Evolutionary conservation across 345 rosid species (phyloP), one percentile per base, ranked within the genome.

Genomic region (Acer yangbiense): DNA sequence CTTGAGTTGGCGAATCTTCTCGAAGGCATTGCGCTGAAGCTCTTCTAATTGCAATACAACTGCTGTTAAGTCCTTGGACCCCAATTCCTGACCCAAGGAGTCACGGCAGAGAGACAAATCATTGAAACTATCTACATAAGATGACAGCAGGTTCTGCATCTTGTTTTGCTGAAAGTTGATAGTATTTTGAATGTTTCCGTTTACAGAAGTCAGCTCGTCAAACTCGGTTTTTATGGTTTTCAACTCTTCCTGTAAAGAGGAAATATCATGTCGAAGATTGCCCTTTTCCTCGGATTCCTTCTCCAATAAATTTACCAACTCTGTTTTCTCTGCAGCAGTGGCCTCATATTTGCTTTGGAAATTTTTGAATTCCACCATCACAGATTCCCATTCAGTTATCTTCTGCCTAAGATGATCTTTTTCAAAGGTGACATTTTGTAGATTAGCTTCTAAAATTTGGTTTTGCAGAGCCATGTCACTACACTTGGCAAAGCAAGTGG

Each of bases 321-420:
- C 94, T 18, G 79, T 82, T 80, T 88, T 93, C 88, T 91, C 98
- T 17, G 50, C 83, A 43, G 83, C 81, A 83, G 87, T 83, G 46
- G 84, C 77, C 83, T 90, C 94, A 81, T 85, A 95, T 74, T 81
- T 87, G 84, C 78, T 80, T 83, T 89, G 78, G 65, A 82, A 90
- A 75, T 79, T 87, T 75, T 78, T 79, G 79, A 75, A 89, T 67
- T 89, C 95, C 77, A 80, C 72, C 75, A 85, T 77, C 80, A 87
- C 65, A 68, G 90, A 78, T 81, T 95, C 97, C 88, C 90, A 83
- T 81, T 93, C 98, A 75, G 84, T 77, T 60, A 94, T 81, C 81
- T 92, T 96, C 86, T 91, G 86, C 52, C 75, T 82, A 65, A 90
- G 88, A 81, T 79, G 84, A 82, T 83, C 78, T 83, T 90, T 93